A percentile compares a stretch with the other conserved stretches of the same genome.
Evolutionary conservation across 768 basidiomycete genomes (phyloP).

Genomic region (Boletus rufocinnamomeus): DNA sequence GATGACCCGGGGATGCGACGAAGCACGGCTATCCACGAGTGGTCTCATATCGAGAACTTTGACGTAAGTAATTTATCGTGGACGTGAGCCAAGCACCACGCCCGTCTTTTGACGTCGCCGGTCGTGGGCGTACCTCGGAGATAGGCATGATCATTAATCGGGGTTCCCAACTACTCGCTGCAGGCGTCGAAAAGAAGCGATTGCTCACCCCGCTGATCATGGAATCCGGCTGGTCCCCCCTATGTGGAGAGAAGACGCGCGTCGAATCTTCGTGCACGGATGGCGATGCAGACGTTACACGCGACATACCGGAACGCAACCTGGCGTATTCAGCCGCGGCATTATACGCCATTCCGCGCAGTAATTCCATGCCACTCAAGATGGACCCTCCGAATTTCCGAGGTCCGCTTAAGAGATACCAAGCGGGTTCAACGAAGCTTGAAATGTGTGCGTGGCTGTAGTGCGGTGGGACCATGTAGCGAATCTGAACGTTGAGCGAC

Average conservation of each 20-base stretch:
- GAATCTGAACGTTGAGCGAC: conserved; percentile 37
- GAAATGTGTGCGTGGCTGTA: conserved; percentile 25
- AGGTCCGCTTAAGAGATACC: conserved; percentile 49
- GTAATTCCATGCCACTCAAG: conserved; percentile 61
- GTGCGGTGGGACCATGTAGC: conserved; percentile 17
- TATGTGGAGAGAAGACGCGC: conserved; percentile 24
- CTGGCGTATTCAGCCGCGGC: conserved; percentile 47
- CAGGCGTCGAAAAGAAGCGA: conserved; percentile 62
- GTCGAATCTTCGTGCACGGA: not conserved
- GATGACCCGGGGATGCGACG: conserved; percentile 35
- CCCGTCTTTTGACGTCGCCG: conserved; percentile 12
- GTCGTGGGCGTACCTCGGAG: conserved; percentile 15
- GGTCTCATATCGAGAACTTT: conserved; percentile 56
- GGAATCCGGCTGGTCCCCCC: conserved; percentile 20
- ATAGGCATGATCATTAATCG: conserved; percentile 6
- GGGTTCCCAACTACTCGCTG: conserved; percentile 30
- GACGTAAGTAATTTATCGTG: conserved; percentile 39
- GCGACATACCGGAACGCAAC: conserved; percentile 24
- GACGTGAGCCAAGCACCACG: conserved; percentile 7
- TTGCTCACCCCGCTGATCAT: conserved; percentile 31
- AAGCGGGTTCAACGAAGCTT: conserved; percentile 28
- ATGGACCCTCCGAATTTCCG: conserved; percentile 58
- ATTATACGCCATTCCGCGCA: conserved; percentile 46
- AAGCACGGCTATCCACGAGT: conserved; percentile 23
- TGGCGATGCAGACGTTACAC: conserved; percentile 14